These are phyloP conservation scores for Beauveria caledonica DNA, from an alignment of 2,329 filamentous ascomycete species.

Conservation along the genomic window DNA sequence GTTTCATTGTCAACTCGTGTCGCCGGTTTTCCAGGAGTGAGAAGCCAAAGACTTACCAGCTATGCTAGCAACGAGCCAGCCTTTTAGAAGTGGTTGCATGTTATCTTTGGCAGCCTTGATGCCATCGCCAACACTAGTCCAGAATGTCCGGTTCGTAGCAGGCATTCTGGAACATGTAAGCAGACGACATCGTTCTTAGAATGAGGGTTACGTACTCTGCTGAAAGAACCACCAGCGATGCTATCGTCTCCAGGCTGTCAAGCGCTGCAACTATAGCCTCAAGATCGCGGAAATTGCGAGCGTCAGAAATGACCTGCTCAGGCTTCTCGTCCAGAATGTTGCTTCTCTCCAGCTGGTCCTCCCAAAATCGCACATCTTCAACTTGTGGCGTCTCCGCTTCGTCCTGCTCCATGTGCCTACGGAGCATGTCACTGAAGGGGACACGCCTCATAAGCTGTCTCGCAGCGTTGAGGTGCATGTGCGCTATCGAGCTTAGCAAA, in stretches of 20 bases:
- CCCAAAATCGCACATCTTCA: constrained; percentile 34
- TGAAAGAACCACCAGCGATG: constrained; percentile 43
- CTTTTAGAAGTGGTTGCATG: constrained; percentile 54
- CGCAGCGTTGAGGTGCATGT: constrained; percentile 45
- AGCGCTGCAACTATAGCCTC: constrained; percentile 59
- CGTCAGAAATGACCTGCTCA: constrained; percentile 42
- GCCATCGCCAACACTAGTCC: constrained; percentile 43
- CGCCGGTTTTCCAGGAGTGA: background rate
- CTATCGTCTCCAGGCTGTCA: constrained; percentile 60
- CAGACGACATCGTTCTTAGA: background rate
- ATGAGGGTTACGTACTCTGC: constrained; percentile 37
- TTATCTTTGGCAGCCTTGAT: constrained; percentile 46
- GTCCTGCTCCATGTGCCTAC: constrained; percentile 29
- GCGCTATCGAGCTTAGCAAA: constrained; percentile 28
- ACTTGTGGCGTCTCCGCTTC: constrained; percentile 27
- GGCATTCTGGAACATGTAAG: constrained; percentile 26
- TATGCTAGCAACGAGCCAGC: constrained; percentile 51
- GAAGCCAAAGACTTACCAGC: constrained; percentile 39
- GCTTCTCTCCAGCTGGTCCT: constrained; percentile 27
- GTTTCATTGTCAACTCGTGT: constrained; percentile 12
- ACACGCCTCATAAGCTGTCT: constrained; percentile 45
- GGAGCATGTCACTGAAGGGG: constrained; percentile 40
- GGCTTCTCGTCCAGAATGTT: constrained; percentile 28
- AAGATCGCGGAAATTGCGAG: constrained; percentile 58
- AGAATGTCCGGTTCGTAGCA: constrained; percentile 39